These are phyloP conservation scores for Mucor indicus DNA, from an alignment of 371 early-diverging fungal genomes.

Conservation along the genomic window DNA sequence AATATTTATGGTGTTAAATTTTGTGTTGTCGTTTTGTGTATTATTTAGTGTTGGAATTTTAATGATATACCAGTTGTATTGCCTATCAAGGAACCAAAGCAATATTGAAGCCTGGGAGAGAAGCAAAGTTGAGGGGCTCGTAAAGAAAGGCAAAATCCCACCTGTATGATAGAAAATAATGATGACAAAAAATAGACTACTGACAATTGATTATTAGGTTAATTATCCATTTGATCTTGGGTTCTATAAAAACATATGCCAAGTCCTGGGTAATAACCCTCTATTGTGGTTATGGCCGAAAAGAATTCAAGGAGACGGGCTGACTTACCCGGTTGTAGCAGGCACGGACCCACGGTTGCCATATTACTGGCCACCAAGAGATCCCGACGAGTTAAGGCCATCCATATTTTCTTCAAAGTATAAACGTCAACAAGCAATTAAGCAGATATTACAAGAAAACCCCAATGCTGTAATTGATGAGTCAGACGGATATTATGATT, in stretches of 20 bases:
- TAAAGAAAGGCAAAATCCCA: constrained; percentile 60
- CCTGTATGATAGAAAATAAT: constrained; percentile 40
- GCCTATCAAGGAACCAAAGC: constrained; percentile 83
- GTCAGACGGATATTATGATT: constrained; percentile 32
- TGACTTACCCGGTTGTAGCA: constrained; percentile 57
- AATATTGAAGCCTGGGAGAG: constrained; percentile 90
- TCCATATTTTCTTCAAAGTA: constrained; percentile 42
- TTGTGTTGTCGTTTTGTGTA: constrained; percentile 69
- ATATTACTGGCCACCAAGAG: constrained; percentile 38
- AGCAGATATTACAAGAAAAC: constrained; percentile 16
- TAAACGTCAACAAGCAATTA: constrained; percentile 25
- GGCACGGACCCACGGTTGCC: constrained; percentile 26
- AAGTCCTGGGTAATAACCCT: constrained; percentile 74
- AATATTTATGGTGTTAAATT: constrained; percentile 72
- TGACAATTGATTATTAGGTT: too few species aligned
- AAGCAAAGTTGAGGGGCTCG: constrained; percentile 77
- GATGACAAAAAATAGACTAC: too few species aligned
- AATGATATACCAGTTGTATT: constrained; percentile 80
- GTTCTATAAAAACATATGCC: constrained; percentile 65
- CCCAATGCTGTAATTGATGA: constrained; percentile 15
- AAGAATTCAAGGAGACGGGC: constrained; percentile 66
- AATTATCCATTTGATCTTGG: constrained; percentile 83
- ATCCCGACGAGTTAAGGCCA: constrained; percentile 33
- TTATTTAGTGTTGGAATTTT: constrained; percentile 83
- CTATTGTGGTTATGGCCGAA: constrained; percentile 73